Evolutionary conservation across 179 eudicot species (phyloP).

Genomic region (Heliamphora pulchella): DNA sequence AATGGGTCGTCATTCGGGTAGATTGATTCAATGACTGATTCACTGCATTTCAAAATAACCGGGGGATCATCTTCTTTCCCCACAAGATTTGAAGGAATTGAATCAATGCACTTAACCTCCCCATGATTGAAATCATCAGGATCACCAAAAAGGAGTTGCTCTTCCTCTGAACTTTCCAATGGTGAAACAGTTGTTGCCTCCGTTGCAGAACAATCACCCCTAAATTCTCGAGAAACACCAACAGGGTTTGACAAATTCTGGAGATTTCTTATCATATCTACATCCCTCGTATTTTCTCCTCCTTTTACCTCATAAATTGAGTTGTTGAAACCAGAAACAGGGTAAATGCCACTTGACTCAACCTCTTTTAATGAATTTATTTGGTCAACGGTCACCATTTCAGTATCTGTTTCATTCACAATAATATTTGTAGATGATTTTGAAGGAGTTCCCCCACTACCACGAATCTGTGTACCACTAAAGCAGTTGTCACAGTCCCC

Average conservation of each 20-base stretch:
- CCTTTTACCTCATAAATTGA: conserved; percentile 16
- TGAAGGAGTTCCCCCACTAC: conserved; percentile 15
- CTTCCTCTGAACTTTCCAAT: conserved; percentile 42
- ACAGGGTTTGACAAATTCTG: conserved; percentile 10
- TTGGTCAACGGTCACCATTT: conserved; percentile 14
- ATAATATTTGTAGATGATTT: conserved; percentile 13
- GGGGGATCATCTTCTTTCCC: conserved; percentile 24
- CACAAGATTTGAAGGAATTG: conserved; percentile 20
- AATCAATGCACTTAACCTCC: conserved; percentile 18
- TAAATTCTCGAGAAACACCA: conserved; percentile 16
- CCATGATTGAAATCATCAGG: conserved; percentile 33
- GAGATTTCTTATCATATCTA: conserved; percentile 9
- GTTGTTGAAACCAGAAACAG: conserved; percentile 19
- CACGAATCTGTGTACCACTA: conserved; percentile 9
- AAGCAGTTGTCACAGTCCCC: background rate
- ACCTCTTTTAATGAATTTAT: conserved; percentile 18
- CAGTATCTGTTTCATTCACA: conserved; percentile 18
- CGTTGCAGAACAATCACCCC: conserved; percentile 9
- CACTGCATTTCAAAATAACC: conserved; percentile 24
- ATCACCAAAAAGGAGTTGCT: conserved; percentile 59
- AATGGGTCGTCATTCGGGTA: conserved; percentile 12
- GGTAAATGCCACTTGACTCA: conserved; percentile 19
- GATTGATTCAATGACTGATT: conserved; percentile 23
- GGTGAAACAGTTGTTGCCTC: conserved; percentile 4
- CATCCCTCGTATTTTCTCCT: conserved; percentile 11